Evolutionary conservation across 2,329 filamentous ascomycete genomes (phyloP).

Genomic region (Aspergillus pseudoglaucus): DNA sequence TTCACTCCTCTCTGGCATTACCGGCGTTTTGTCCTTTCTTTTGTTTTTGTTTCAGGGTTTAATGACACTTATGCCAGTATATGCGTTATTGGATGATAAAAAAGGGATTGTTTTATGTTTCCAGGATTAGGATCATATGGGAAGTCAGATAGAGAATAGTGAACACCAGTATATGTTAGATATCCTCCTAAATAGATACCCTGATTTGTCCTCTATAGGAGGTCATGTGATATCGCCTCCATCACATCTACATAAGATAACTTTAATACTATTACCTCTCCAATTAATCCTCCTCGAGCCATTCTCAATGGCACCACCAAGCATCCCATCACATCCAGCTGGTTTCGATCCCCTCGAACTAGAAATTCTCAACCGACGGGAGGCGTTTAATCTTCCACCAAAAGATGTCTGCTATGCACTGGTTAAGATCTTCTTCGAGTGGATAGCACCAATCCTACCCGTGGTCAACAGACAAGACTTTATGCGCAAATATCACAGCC

Average conservation of each 20-base stretch:
- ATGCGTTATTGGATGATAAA: too few relatives aligned
- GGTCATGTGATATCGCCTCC: too few relatives aligned
- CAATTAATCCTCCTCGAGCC: too few relatives aligned
- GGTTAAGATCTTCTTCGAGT: conserved; percentile 8
- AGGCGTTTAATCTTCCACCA: conserved; percentile 7
- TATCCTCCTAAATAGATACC: too few relatives aligned
- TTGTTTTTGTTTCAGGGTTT: conserved; percentile 5
- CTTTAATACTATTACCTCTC: too few relatives aligned
- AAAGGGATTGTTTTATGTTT: too few relatives aligned
- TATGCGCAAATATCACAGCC: conserved; percentile 5
- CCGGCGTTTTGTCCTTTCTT: conserved; percentile 19
- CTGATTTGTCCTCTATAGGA: too few relatives aligned
- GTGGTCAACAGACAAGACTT: conserved; percentile 8
- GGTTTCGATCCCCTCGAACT: conserved; percentile 9
- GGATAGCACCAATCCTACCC: conserved; percentile 9
- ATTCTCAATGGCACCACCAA: too few relatives aligned
- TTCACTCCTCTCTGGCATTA: conserved; percentile 19
- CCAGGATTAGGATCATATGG: too few relatives aligned
- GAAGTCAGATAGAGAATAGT: too few relatives aligned
- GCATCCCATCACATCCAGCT: not conserved
- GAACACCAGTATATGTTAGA: too few relatives aligned
- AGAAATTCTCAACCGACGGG: conserved; percentile 7
- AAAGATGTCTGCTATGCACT: conserved; percentile 3
- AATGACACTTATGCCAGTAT: not conserved
- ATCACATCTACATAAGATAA: too few relatives aligned